Percentiles rank a stretch among this genome's conserved stretches.
Evolutionary conservation across 495 filamentous ascomycete species (phyloP).

Genomic region (Hypoxylon trugodes): DNA sequence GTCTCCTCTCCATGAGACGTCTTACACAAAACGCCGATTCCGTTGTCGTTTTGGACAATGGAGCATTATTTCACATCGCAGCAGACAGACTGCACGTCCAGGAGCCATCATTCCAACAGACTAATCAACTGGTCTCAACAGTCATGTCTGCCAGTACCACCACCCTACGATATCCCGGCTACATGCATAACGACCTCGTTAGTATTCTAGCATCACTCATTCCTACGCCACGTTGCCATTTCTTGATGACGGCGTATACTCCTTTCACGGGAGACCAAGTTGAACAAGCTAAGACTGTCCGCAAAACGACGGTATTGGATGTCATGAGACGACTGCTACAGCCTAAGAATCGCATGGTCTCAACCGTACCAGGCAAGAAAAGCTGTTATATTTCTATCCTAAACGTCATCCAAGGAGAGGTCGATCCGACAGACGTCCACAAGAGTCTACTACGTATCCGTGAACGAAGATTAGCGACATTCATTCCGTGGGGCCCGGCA

Average conservation of each 20-base stretch:
- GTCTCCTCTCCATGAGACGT: conserved; percentile 86
- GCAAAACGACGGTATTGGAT: conserved; percentile 96
- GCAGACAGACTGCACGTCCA: conserved; percentile 94
- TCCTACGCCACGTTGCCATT: conserved; percentile 94
- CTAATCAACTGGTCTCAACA: conserved; percentile 95
- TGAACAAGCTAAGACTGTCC: conserved; percentile 94
- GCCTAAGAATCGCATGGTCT: conserved; percentile 99
- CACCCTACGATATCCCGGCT: conserved; percentile 94
- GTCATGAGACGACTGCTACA: conserved; percentile 96
- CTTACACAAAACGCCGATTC: conserved; percentile 97
- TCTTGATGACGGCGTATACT: conserved; percentile 97
- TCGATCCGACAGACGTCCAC: conserved; percentile 95
- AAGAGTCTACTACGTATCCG: conserved; percentile 97
- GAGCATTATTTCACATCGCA: conserved; percentile 90
- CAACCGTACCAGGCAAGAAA: conserved; percentile 91
- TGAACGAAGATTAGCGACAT: conserved; percentile 91
- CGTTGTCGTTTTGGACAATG: conserved; percentile 97
- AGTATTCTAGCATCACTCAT: conserved; percentile 96
- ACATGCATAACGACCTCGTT: conserved; percentile 99
- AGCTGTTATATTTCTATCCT: conserved; percentile 99
- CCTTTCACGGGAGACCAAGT: conserved; percentile 96
- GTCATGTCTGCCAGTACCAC: conserved; percentile 99
- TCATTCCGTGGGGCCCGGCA: conserved; percentile 99
- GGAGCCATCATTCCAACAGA: conserved; percentile 93
- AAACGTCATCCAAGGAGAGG: conserved; percentile 98